Conservation (phyloP, 163 green algal species). For the Chlorella variabilis region DNA sequence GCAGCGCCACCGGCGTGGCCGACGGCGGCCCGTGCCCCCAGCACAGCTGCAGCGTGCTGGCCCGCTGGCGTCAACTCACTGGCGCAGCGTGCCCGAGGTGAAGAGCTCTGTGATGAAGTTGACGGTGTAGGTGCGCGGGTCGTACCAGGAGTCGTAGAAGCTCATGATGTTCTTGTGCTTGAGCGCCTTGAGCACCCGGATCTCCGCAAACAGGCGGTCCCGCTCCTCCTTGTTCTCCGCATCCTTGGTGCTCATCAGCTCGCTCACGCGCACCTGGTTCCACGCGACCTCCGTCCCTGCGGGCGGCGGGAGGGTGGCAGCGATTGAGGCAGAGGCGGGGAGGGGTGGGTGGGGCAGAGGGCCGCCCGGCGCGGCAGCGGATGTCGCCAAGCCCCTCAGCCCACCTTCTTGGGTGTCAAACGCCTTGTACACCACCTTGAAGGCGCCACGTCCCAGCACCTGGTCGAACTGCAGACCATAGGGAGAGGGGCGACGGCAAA, state of each 20-base stretch:
- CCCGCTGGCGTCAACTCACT: conserved; percentile 72
- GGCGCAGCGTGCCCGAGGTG: conserved; percentile 94
- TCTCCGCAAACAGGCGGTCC: conserved; percentile 94
- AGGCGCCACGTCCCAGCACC: conserved; percentile 91
- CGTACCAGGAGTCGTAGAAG: conserved; percentile 96
- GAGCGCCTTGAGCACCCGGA: conserved; percentile 96
- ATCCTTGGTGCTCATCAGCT: conserved; percentile 56
- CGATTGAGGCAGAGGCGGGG: not conserved
- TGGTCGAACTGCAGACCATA: conserved; percentile 76
- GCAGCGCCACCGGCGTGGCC: not conserved
- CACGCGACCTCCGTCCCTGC: conserved; percentile 96
- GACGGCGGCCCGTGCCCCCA: not conserved
- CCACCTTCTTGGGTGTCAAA: conserved; percentile 93
- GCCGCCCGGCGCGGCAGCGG: not conserved
- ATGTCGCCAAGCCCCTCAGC: conserved; percentile 4
- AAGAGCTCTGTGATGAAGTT: conserved; percentile 99
- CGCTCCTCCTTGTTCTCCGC: conserved; percentile 74
- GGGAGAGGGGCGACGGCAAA: too few species aligned
- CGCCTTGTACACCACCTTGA: conserved; percentile 97
- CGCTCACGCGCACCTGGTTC: conserved; percentile 87
- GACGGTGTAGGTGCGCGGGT: conserved; percentile 85
- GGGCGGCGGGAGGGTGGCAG: too few species aligned
- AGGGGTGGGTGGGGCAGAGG: not conserved
- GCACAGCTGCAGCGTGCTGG: not conserved
- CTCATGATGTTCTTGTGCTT: conserved; percentile 99